Base-by-base conservation (phyloP, 2,329 filamentous ascomycete species). In the Mollisia scopiformis region DNA sequence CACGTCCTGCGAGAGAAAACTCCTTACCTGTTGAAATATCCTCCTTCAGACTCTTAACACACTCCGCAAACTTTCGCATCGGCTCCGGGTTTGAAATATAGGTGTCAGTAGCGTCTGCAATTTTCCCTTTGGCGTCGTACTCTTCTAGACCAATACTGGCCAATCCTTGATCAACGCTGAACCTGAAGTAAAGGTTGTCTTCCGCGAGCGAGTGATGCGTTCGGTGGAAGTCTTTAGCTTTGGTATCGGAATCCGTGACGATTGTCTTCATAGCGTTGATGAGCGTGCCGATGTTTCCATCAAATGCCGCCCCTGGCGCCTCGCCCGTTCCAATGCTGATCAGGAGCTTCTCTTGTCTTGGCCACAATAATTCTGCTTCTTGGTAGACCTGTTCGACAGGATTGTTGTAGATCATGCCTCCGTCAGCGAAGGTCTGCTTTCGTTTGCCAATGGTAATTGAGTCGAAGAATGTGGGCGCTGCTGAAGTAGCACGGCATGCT, bases 391-490 rank as follows among this genome's bases (percentile, higher is more conserved):
- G 64, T 6, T 69, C 61, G n/a, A 80, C 69, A 1, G 80, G 81
- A 59, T 83, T 84, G 68, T 83, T 84, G 1, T 57, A 67, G 0
- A 75, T 74, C 4, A 76, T 62, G 0, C 74, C 79, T 0, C 78
- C 80, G 64, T 83, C 81, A 8, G 80, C 70, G 59, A 78, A 82
- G 0, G 57, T 41, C 28, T 68, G 58, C 1, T 62, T 52, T 2
- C 70, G 71, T 2, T 59, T 61, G 1, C 73, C 75, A 30, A 83
- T 73, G 0, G 58, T 41, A 31, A 82, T 75, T 0, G 75, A 69
- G 16, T 76, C 73, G 69, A 81, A 81, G 59, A 74, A 79, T 0
- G 68, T 64, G 0, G 76, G 64, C 0, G 78, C 77, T 0, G 79
- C 78, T 1, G 79, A 77, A 0, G 78, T 79, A 0, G 80, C 79